Evolutionary conservation across 345 rosid species (phyloP).

Genomic region (Syzygium aqueum): DNA sequence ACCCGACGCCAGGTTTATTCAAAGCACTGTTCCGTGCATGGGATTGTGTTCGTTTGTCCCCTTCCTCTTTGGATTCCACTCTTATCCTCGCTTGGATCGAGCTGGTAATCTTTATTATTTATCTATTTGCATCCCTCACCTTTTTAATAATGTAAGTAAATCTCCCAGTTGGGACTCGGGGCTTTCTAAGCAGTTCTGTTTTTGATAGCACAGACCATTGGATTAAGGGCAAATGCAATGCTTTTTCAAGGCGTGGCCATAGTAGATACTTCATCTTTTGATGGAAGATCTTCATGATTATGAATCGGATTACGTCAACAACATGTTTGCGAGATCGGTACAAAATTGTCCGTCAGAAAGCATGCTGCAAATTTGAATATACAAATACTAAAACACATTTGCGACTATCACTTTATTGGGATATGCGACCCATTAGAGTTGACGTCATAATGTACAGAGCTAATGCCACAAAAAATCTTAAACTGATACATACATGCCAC

Average conservation of each 20-base stretch:
- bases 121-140: neutral
- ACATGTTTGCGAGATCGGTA: neutral
- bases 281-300: neutral
- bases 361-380: neutral
- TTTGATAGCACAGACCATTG: neutral
- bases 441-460: too few species aligned
- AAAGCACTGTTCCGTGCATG: neutral
- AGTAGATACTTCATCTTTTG: neutral
- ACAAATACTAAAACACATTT: neutral
- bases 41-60: neutral
- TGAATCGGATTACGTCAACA: neutral
- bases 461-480: neutral
- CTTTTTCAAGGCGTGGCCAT: neutral
- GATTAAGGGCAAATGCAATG: neutral
- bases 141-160: neutral
- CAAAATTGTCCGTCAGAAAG: neutral
- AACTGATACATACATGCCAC: rapidly evolving
- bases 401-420: neutral
- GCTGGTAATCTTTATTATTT: neutral
- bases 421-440: neutral
- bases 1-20: neutral
- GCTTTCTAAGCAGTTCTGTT: neutral
- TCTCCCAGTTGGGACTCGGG: neutral
- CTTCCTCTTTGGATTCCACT: neutral
- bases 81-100: neutral